Evolutionary conservation across 164 flowering plant genomes (phyloP).

Genomic region (Vitis amurensis): DNA sequence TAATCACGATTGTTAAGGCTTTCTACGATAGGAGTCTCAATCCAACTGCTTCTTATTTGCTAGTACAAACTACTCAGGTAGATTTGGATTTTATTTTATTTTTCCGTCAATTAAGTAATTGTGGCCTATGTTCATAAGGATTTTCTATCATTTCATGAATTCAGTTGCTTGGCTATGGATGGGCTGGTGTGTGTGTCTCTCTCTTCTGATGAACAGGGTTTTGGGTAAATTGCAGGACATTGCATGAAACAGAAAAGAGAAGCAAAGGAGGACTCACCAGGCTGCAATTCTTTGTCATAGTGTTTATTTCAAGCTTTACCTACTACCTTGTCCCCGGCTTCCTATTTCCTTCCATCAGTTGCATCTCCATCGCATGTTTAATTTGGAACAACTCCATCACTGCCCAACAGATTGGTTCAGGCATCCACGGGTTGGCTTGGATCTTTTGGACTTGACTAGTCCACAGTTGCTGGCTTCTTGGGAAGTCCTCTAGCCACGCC

Average conservation of each 20-base stretch:
- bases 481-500: constrained; percentile 62
- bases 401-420: constrained; percentile 68
- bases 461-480: constrained; percentile 38
- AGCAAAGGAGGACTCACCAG: constrained; percentile 45
- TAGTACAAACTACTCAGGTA: constrained; percentile 53
- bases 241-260: constrained; percentile 57
- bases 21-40: background rate
- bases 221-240: constrained; percentile 31
- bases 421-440: constrained; percentile 50
- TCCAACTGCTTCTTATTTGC: constrained; percentile 17
- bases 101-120: background rate
- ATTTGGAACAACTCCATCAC: constrained; percentile 54
- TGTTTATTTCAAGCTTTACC: constrained; percentile 43
- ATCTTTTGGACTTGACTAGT: constrained; percentile 63
- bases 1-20: too few species aligned
- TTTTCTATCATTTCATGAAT: background rate
- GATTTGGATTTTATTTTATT: background rate
- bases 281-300: constrained; percentile 61
- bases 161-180: constrained; percentile 72
- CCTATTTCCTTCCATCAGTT: constrained; percentile 47
- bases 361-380: constrained; percentile 52
- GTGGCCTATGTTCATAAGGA: too few species aligned
- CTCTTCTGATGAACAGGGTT: background rate
- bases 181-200: constrained; percentile 51
- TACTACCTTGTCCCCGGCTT: constrained; percentile 59